Evolutionary conservation across 2,329 filamentous ascomycete species (phyloP).

Genomic region (Delphinella strobiligena): DNA sequence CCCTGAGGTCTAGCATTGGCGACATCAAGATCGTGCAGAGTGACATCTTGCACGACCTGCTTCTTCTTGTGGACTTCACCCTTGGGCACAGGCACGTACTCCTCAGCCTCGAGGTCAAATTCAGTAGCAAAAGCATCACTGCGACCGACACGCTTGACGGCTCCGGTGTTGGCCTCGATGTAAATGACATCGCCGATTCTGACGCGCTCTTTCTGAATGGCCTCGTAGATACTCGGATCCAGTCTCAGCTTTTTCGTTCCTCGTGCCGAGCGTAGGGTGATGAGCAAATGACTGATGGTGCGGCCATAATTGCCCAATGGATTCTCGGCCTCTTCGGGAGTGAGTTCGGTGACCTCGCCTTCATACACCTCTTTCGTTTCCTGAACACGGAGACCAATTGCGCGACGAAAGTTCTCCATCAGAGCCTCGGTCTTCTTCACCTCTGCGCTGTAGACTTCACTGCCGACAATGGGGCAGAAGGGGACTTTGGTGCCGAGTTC

Average conservation of each 20-base stretch:
- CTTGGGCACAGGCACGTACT: conserved; percentile 97
- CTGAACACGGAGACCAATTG: conserved; percentile 90
- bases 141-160: conserved; percentile 90
- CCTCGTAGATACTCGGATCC: conserved; percentile 97
- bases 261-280: conserved; percentile 88
- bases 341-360: conserved; percentile 94
- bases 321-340: conserved; percentile 95
- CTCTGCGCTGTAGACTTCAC: conserved; percentile 94
- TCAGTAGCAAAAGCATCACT: conserved; percentile 97
- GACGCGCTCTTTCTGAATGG: conserved; percentile 95
- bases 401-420: conserved; percentile 98
- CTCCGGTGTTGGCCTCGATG: conserved; percentile 97
- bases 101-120: conserved; percentile 96
- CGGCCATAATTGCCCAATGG: conserved; percentile 92
- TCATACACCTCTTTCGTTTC: conserved; percentile 99
- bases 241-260: conserved; percentile 96
- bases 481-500: conserved; percentile 96
- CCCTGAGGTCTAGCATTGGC: conserved; percentile 92
- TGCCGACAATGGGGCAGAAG: conserved; percentile 95
- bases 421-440: conserved; percentile 99
- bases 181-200: conserved; percentile 96
- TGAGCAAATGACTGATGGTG: conserved; percentile 90
- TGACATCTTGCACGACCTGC: conserved; percentile 98
- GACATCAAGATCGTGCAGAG: conserved; percentile 89
- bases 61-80: conserved; percentile 99